Base-by-base conservation (phyloP, 225 moss, liverwort and hornwort species). In the Pseudisothecium myosuroides region DNA sequence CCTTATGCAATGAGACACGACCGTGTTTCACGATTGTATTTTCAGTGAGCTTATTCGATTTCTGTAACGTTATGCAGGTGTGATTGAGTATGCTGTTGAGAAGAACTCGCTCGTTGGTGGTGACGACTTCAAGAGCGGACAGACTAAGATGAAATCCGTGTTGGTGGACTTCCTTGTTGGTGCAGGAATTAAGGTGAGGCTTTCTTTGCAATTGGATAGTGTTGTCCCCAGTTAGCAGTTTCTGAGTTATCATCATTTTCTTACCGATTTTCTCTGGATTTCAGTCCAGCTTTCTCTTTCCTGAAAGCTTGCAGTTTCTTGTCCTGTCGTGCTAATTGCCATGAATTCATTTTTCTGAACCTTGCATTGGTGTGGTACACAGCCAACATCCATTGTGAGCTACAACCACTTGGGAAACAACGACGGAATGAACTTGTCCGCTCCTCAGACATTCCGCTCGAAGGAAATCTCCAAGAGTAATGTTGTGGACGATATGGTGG, bases 141-240 rank as follows among this genome's bases (percentile, higher is more conserved):
- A 99, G 91, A 99, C 97, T 27, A 99, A 99, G 91, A 97, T 99
- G 96, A 99, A 99, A 93, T 99, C 97, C 20, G 97, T 99, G 49
- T 91, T 99, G 36, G 98, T 99, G 21, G 98, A 99, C 90, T 97
- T 99, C 87, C 95, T 97, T 54, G 98, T 99, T 34, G 98, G 98
- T 78, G 98, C 96, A 26, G 96, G 97, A 62, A 99, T 97, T 32
- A 97, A 97, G 96, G 97, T 99, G 87, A 76, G 83, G 5, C 28
- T 61, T 73, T 43, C 31, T 54, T 68, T 56, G 77, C 36, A 22
- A 75, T 58, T 58, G 37, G 43, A 15, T 60, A 14, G 5, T 17
- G 29, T 71, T 54, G 54, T 23, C 59, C 36, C 28, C 16, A 88
- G 50, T 5, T 26, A 55, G 11, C 32, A 41, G 39, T 54, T 69